Evolutionary conservation across 2,329 filamentous ascomycete genomes (phyloP).

Genomic region (Mycocentrospora acerina): DNA sequence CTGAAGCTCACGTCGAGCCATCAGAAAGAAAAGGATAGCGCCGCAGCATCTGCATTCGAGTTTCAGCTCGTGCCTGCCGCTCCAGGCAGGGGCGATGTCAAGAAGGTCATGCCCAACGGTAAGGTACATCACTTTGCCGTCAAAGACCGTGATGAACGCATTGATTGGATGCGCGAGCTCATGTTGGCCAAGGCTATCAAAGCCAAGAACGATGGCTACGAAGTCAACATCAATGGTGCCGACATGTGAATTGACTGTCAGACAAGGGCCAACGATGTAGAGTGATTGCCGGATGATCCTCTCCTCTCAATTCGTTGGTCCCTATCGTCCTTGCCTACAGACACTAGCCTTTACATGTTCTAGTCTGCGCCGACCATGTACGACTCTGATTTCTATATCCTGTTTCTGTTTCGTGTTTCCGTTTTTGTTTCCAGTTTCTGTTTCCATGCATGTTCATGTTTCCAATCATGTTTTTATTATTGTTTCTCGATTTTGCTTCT

Average conservation of each 20-base stretch:
- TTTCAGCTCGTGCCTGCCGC: slow-evolving; percentile 82
- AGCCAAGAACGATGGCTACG: slow-evolving; percentile 80
- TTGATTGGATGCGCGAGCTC: slow-evolving; percentile 95
- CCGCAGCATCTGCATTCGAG: slow-evolving; percentile 65
- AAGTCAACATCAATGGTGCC: slow-evolving; percentile 74
- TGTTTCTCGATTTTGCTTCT: slow-evolving; percentile 11
- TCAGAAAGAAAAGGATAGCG: slow-evolving; percentile 57
- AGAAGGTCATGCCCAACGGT: slow-evolving; percentile 47
- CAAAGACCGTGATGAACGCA: slow-evolving; percentile 80
- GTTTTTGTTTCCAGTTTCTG: slow-evolving; percentile 5
- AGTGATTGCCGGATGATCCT: slow-evolving; percentile 1
- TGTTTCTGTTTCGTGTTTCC: slow-evolving; percentile 9
- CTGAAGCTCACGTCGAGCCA: slow-evolving; percentile 59
- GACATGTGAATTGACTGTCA: slow-evolving; percentile 20
- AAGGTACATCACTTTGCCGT: slow-evolving; percentile 97
- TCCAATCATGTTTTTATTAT: too few species aligned
- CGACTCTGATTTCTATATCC: too few species aligned
- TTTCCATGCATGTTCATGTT: too few species aligned
- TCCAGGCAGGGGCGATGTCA: slow-evolving; percentile 43
- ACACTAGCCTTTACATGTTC: too few species aligned
- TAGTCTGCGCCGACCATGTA: too few species aligned
- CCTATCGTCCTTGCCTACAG: slow-evolving; percentile 5
- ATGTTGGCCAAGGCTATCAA: slow-evolving; percentile 87
- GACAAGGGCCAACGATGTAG: too few species aligned
- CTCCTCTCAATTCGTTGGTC: neutral